Conservation (phyloP, 2,329 filamentous ascomycete genomes). For the Podosphaera fusca region DNA sequence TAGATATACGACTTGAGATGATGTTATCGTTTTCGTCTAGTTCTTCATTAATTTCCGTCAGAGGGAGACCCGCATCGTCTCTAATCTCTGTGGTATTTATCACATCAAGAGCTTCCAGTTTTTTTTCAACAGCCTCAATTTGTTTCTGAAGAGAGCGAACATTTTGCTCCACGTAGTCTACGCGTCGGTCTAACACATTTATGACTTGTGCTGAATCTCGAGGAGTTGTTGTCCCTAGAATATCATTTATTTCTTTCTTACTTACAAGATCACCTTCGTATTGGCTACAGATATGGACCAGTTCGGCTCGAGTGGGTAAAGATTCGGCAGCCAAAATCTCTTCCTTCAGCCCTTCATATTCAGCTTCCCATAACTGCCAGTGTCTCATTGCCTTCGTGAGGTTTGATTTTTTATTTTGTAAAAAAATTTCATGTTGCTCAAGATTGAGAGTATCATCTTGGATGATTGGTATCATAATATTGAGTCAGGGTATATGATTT, state of each 20-base stretch:
- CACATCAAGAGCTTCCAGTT: constrained; percentile 38
- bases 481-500: too few species aligned
- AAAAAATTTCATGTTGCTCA: constrained; percentile 48
- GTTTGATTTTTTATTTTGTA: constrained; percentile 54
- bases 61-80: constrained; percentile 48
- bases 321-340: constrained; percentile 33
- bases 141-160: constrained; percentile 49
- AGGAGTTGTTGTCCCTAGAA: constrained; percentile 19
- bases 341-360: constrained; percentile 76
- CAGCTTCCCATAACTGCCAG: constrained; percentile 78
- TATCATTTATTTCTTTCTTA: constrained; percentile 29
- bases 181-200: constrained; percentile 44
- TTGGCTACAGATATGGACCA: constrained; percentile 27
- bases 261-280: constrained; percentile 38
- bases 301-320: constrained; percentile 21
- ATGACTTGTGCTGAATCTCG: constrained; percentile 40
- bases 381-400: constrained; percentile 56
- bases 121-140: constrained; percentile 40
- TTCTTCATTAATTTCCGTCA: constrained; percentile 82
- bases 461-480: constrained; percentile 11
- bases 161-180: constrained; percentile 80
- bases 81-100: constrained; percentile 34
- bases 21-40: constrained; percentile 80
- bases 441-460: constrained; percentile 33
- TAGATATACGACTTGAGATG: constrained; percentile 39